Evolutionary conservation across 345 rosid genomes (phyloP), one percentile per base, ranked within the genome.

Genomic region (Salix exigua): DNA sequence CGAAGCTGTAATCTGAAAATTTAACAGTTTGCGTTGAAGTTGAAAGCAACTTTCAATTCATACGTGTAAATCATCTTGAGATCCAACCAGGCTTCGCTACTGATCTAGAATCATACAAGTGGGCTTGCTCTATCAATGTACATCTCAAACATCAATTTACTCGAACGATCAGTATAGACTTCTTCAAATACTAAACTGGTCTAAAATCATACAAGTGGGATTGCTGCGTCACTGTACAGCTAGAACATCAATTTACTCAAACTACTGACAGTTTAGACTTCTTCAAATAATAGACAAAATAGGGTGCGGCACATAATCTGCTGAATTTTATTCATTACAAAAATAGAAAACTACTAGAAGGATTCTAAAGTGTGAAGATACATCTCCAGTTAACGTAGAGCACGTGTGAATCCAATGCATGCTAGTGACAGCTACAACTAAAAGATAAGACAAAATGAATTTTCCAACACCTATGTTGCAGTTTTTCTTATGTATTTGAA

Each of bases 151-250:
- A 62, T 50, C 62, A 31, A 30, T 48, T 26, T 42, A 35, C 30
- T 16, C 65, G 42, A 53, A 21, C 11, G 44, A 62, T 61, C 74
- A 76, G 62, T 73, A 28, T 68, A 76, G 46, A 42, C 73, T 68
- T n/a, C 35, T 42, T 42, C 42, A 28, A 18, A 76, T 21, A 42
- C 68, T 8, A 46, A 44, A 69, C 40, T 40, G 12, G 44, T 40
- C 44, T 40, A 40, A 42, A 55, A 38, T 44, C 46, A 65, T 66
- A 18, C 51, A 68, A 68, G 38, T n/a, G 55, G 26, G 66, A n/a
- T 58, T 26, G 37, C 61, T 28, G 33, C 30, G 14, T 31, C 70
- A 66, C 19, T 21, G 40, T 17, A 66, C 23, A 31, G 66, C 23
- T 51, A 30, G 31, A 30, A 62, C 66, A 62, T 51, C 63, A 31